Evolutionary conservation across 371 early-diverging fungal genomes (phyloP).

Genomic region (Funneliformis caledonium): DNA sequence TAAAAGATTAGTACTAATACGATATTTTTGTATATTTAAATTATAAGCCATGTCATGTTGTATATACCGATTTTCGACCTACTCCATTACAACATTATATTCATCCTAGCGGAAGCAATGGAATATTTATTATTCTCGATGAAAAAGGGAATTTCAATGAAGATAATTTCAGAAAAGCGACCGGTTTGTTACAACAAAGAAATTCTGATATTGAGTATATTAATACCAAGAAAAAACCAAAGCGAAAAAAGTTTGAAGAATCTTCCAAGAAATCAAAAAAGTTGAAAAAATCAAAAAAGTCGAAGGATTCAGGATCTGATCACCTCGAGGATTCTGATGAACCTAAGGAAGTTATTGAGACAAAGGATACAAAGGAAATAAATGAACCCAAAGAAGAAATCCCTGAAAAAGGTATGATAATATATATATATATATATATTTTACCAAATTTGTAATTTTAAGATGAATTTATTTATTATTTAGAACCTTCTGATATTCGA

Average conservation of each 20-base stretch:
- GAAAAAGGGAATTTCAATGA: slow-evolving; percentile 95
- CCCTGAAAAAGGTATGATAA: background rate
- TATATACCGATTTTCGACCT: slow-evolving; percentile 99
- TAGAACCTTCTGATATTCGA: slow-evolving; percentile 75
- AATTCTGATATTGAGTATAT: slow-evolving; percentile 38
- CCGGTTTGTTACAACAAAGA: slow-evolving; percentile 68
- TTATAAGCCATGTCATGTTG: slow-evolving; percentile 91
- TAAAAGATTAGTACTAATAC: background rate
- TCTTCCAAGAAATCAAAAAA: slow-evolving; percentile 25
- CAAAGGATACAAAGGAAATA: background rate
- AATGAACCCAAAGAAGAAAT: background rate
- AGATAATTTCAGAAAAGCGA: slow-evolving; percentile 92
- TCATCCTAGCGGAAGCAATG: slow-evolving; percentile 93
- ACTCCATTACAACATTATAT: slow-evolving; percentile 98
- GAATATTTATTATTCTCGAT: slow-evolving; percentile 95
- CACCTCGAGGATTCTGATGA: background rate
- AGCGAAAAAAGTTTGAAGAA: slow-evolving; percentile 30
- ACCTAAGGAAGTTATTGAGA: background rate
- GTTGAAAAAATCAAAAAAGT: background rate
- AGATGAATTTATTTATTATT: background rate
- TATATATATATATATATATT: too few species aligned
- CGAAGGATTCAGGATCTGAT: slow-evolving; percentile 40
- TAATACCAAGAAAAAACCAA: background rate
- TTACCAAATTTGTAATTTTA: background rate
- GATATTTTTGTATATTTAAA: background rate